These are phyloP conservation scores for Osmanthus fragrans DNA, from an alignment of 257 asterid species.

Conservation along the genomic window DNA sequence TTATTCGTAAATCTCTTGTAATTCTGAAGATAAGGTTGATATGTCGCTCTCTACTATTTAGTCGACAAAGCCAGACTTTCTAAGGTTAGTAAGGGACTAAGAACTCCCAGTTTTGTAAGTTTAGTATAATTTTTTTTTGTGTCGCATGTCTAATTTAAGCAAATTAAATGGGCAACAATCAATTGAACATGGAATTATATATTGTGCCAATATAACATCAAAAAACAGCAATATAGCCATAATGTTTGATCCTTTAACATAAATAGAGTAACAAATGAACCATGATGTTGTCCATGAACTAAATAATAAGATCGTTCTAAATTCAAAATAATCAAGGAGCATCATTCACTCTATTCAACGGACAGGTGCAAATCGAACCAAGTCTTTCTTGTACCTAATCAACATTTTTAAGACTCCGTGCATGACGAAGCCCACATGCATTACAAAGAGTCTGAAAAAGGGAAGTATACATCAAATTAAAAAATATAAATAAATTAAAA, in stretches of 20 bases:
- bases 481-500: not conserved
- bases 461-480: not conserved
- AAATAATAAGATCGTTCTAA: too few relatives aligned
- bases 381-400: not conserved
- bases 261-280: not conserved
- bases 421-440: conserved; percentile 15
- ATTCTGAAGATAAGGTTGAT: not conserved
- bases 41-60: too few relatives aligned
- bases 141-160: not conserved
- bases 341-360: not conserved
- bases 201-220: not conserved
- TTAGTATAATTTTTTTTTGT: too few relatives aligned
- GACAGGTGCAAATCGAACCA: not conserved
- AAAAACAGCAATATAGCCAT: too few relatives aligned
- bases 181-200: not conserved
- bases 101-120: not conserved
- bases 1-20: too few relatives aligned
- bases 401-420: not conserved
- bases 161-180: not conserved
- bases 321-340: not conserved
- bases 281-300: not conserved
- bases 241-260: not conserved
- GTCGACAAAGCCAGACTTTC: not conserved
- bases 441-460: conserved; percentile 10
- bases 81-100: not conserved